Percentiles rank a stretch among this genome's conserved stretches.
These are phyloP conservation scores for Yamadazyma aaseri DNA, from an alignment of 1,139 yeast genomes.

Conservation along the genomic window DNA sequence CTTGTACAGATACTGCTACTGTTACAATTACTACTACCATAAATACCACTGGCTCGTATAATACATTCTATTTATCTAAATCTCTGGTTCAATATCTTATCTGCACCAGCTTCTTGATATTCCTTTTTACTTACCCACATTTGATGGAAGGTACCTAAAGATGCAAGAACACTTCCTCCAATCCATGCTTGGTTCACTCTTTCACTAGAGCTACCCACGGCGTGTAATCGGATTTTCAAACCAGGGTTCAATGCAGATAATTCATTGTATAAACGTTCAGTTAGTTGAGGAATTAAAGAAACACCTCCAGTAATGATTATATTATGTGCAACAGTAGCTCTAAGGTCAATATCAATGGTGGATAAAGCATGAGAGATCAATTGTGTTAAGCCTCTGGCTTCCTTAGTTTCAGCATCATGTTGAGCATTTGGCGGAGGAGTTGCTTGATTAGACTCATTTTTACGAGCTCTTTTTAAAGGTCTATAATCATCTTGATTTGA, in stretches of 20 bases:
- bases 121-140: conserved; percentile 93
- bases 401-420: conserved; percentile 5
- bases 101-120: conserved; percentile 88
- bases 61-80: conserved; percentile 46
- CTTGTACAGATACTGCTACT: no score
- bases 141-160: conserved; percentile 95
- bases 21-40: no score
- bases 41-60: no score
- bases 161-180: conserved; percentile 90
- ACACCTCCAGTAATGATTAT: conserved; percentile 90
- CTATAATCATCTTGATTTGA: conserved; percentile 59
- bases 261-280: conserved; percentile 78
- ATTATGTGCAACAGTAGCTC: conserved; percentile 89
- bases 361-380: conserved; percentile 70
- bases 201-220: conserved; percentile 83
- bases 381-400: conserved; percentile 59
- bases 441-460: conserved; percentile 37
- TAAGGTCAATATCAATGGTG: conserved; percentile 78
- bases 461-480: conserved; percentile 64
- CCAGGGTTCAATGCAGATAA: conserved; percentile 78
- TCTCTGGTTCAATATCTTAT: conserved; percentile 70
- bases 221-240: conserved; percentile 83
- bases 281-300: conserved; percentile 82
- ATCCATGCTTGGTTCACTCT: conserved; percentile 89
- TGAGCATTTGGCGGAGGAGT: conserved; percentile 36